Conservation (phyloP, 2,329 filamentous ascomycete species). For the Dothistroma septosporum region DNA sequence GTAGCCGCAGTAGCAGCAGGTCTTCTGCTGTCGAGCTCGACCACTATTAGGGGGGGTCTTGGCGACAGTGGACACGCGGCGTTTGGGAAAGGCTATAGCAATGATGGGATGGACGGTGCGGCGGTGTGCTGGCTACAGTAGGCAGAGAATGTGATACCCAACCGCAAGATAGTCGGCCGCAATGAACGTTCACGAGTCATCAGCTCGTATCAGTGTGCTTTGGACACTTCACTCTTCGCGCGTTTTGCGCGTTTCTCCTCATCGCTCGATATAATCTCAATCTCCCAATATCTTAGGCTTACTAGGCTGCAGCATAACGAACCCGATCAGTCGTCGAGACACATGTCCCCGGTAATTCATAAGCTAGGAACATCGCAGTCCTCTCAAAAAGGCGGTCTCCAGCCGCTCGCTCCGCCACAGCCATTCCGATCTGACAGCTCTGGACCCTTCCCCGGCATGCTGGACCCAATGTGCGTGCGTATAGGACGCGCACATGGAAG, state of each 20-base stretch:
- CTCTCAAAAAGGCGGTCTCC: constrained; percentile 3
- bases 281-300: not conserved
- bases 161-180: constrained; percentile 4
- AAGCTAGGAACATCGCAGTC: not conserved
- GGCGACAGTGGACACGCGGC: not conserved
- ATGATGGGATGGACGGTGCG: not conserved
- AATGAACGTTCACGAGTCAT: constrained; percentile 14
- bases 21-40: constrained; percentile 5
- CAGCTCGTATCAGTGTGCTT: constrained; percentile 1
- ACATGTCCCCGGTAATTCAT: too few species aligned
- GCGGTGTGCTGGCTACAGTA: constrained; percentile 2
- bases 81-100: not conserved
- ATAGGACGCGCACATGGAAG: constrained; percentile 8
- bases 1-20: constrained; percentile 8
- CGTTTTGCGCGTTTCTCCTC: not conserved
- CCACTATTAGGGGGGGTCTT: constrained; percentile 1
- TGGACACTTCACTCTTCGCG: not conserved
- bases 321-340: not conserved
- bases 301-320: constrained; percentile 1
- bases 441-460: constrained; percentile 3
- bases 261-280: not conserved
- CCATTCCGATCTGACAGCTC: not conserved
- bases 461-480: constrained; percentile 8
- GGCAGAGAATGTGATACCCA: constrained; percentile 7
- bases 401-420: not conserved